These are phyloP conservation scores for Mycena pura DNA, from an alignment of 768 basidiomycete genomes.

Conservation along the genomic window DNA sequence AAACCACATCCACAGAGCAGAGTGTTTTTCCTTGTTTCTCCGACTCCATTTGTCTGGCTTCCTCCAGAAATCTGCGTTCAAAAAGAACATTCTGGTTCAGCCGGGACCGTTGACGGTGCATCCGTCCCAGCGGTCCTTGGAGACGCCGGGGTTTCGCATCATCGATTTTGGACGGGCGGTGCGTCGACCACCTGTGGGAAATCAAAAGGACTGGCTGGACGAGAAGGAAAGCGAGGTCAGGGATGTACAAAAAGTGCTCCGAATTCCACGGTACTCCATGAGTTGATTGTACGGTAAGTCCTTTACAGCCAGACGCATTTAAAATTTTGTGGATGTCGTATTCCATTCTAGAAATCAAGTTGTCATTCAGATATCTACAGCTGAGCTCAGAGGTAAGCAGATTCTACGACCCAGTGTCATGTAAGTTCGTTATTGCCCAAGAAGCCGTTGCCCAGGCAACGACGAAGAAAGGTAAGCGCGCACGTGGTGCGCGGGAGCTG, in stretches of 20 bases:
- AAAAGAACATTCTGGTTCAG: slow-evolving; percentile 53
- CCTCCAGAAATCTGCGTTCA: slow-evolving; percentile 48
- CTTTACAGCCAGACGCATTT: neutral
- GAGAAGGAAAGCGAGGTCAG: slow-evolving; percentile 16
- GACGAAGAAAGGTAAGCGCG: too few species aligned
- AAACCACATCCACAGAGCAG: too few species aligned
- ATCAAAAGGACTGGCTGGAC: slow-evolving; percentile 17
- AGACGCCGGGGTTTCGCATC: slow-evolving; percentile 48
- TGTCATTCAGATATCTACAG: too few species aligned
- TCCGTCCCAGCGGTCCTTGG: slow-evolving; percentile 33
- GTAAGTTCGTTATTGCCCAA: too few species aligned
- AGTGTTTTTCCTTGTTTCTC: slow-evolving; percentile 41
- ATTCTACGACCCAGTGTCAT: too few species aligned
- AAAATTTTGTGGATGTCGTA: neutral
- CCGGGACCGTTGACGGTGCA: slow-evolving; percentile 45
- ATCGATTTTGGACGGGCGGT: slow-evolving; percentile 56
- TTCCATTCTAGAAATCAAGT: neutral
- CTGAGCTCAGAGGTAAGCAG: too few species aligned
- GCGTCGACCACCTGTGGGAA: slow-evolving; percentile 10
- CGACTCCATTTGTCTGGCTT: slow-evolving; percentile 48
- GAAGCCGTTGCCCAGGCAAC: too few species aligned
- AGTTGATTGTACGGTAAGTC: neutral
- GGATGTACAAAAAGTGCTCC: slow-evolving; percentile 19
- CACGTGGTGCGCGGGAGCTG: too few species aligned
- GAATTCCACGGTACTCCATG: slow-evolving; percentile 21